Evolutionary conservation across 1,284 basidiomycete species (phyloP).

Genomic region (Ceratobasidium sp.): DNA sequence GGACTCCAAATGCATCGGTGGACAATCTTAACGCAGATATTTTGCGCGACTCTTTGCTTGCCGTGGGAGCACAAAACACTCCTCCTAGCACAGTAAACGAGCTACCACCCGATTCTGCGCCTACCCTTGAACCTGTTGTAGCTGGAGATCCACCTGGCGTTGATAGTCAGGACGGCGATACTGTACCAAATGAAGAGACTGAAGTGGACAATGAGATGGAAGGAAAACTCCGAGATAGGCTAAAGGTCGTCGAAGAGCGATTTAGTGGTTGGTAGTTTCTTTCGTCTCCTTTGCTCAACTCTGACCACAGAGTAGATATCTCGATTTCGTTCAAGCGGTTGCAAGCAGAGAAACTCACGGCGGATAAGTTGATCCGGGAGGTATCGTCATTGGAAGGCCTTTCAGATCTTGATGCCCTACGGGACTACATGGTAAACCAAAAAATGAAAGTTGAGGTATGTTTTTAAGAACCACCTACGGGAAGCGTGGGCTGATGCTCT

Average conservation of each 20-base stretch:
- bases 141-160: not conserved
- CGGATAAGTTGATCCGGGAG: constrained; percentile 80
- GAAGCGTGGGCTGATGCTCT: constrained; percentile 10
- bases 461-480: constrained; percentile 15
- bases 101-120: not conserved
- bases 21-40: constrained; percentile 14
- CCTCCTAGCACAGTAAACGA: constrained; percentile 20
- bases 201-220: constrained; percentile 64
- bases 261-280: constrained; percentile 69
- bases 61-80: constrained; percentile 9
- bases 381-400: constrained; percentile 79
- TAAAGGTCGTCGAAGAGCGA: constrained; percentile 78
- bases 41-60: not conserved
- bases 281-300: not conserved
- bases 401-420: constrained; percentile 75
- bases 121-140: not conserved
- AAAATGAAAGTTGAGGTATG: constrained; percentile 77
- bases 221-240: constrained; percentile 68
- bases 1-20: constrained; percentile 12
- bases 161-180: not conserved
- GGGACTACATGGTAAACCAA: constrained; percentile 79
- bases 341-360: constrained; percentile 77
- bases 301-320: constrained; percentile 66
- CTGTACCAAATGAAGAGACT: constrained; percentile 14
- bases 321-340: constrained; percentile 81